Evolutionary conservation across 2,329 filamentous ascomycete species (phyloP).

Genomic region (Alternaria conjuncta): DNA sequence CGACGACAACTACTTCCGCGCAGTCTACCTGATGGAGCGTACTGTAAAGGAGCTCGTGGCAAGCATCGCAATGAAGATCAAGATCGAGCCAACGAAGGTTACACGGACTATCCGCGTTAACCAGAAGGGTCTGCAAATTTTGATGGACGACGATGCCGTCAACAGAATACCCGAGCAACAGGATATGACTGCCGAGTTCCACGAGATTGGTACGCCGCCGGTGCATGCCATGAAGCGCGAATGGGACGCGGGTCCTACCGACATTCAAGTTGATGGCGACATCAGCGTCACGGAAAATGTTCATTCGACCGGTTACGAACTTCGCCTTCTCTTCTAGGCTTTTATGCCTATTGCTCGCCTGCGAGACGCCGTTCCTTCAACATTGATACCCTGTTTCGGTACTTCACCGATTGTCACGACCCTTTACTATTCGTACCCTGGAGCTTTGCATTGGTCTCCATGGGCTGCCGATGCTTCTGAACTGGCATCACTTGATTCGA

Average conservation of each 20-base stretch:
- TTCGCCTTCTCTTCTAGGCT: slow-evolving; percentile 55
- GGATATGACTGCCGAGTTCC: slow-evolving; percentile 78
- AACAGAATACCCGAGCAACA: slow-evolving; percentile 85
- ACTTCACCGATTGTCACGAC: slow-evolving; percentile 39
- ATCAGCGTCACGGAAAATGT: slow-evolving; percentile 52
- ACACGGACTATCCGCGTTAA: slow-evolving; percentile 75
- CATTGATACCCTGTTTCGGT: slow-evolving; percentile 16
- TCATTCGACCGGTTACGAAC: slow-evolving; percentile 56
- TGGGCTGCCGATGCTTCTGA: slow-evolving; percentile 22
- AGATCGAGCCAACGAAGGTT: slow-evolving; percentile 75
- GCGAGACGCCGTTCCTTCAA: slow-evolving; percentile 12
- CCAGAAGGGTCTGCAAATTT: slow-evolving; percentile 76
- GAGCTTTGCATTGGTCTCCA: slow-evolving; percentile 17
- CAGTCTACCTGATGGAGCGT: slow-evolving; percentile 82
- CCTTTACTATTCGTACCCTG: slow-evolving; percentile 40
- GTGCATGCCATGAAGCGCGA: slow-evolving; percentile 58
- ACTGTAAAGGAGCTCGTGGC: slow-evolving; percentile 76
- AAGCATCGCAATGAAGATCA: slow-evolving; percentile 79
- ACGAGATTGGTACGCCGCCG: slow-evolving; percentile 63
- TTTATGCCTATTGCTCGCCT: slow-evolving; percentile 1
- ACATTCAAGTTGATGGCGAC: slow-evolving; percentile 58
- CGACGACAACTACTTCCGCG: slow-evolving; percentile 75
- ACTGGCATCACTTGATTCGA: slow-evolving; percentile 12
- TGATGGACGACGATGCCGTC: slow-evolving; percentile 90
- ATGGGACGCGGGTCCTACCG: slow-evolving; percentile 58